Percentiles rank a stretch among this genome's conserved stretches.
These are phyloP conservation scores for Neofusicoccum cordaticola DNA, from an alignment of 2,329 filamentous ascomycete species.

Conservation along the genomic window DNA sequence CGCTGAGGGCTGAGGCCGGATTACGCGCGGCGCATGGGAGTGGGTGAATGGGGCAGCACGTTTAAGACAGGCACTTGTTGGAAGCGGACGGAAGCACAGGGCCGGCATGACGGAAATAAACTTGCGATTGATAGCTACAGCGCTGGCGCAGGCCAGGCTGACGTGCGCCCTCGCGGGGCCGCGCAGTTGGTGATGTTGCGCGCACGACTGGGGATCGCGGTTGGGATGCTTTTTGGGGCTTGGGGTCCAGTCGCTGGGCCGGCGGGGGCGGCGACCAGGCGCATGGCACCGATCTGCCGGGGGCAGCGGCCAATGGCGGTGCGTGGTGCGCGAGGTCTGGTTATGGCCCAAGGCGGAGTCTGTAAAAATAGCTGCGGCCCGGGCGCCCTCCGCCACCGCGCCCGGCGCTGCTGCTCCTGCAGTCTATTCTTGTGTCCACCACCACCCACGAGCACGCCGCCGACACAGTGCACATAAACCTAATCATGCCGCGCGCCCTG, in stretches of 20 bases:
- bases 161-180: neutral
- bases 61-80: neutral
- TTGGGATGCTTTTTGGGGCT: neutral
- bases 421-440: neutral
- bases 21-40: neutral
- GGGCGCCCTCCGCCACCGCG: neutral
- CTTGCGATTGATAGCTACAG: neutral
- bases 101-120: slow-evolving; percentile 1
- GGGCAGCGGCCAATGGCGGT: neutral
- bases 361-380: slow-evolving; percentile 8
- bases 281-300: slow-evolving; percentile 11
- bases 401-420: neutral
- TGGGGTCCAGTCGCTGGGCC: neutral
- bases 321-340: neutral
- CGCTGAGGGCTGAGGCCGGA: neutral
- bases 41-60: neutral
- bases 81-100: neutral
- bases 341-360: neutral
- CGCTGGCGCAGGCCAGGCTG: neutral
- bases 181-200: slow-evolving; percentile 3
- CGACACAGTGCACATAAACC: neutral
- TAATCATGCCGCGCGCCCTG: no score
- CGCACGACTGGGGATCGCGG: neutral
- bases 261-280: slow-evolving; percentile 1
- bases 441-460: neutral